Evolutionary conservation across 2,329 filamentous ascomycete genomes (phyloP).

Genomic region (Westerdykella aurantiaca): DNA sequence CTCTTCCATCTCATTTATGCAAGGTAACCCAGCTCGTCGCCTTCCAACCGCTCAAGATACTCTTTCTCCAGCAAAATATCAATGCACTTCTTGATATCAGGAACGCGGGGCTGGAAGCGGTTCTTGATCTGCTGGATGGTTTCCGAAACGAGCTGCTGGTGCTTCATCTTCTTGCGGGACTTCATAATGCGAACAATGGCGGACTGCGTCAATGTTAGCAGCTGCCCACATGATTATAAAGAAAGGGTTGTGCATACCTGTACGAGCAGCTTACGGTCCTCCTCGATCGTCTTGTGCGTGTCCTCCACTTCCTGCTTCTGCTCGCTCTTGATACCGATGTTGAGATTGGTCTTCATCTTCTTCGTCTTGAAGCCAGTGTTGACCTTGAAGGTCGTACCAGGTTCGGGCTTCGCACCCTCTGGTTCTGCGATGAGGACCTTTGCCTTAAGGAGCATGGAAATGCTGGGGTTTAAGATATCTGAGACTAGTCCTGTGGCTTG

Average conservation of each 20-base stretch:
- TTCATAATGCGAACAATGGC: constrained; percentile 99
- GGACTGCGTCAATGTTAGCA: constrained; percentile 57
- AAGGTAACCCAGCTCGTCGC: constrained; percentile 90
- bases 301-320: constrained; percentile 94
- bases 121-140: constrained; percentile 92
- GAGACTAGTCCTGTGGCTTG: constrained; percentile 71
- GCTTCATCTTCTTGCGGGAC: constrained; percentile 98
- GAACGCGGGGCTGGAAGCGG: constrained; percentile 86
- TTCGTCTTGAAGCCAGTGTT: constrained; percentile 98
- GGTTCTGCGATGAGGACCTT: constrained; percentile 74
- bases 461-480: constrained; percentile 80
- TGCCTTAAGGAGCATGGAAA: constrained; percentile 84
- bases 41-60: constrained; percentile 91
- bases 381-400: constrained; percentile 73
- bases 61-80: constrained; percentile 98
- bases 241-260: constrained; percentile 61
- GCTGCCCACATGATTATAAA: background rate
- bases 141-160: constrained; percentile 87
- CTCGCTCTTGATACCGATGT: constrained; percentile 90
- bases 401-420: constrained; percentile 67
- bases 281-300: constrained; percentile 98
- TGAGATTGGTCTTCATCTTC: constrained; percentile 95
- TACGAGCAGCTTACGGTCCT: constrained; percentile 91
- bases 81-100: constrained; percentile 99
- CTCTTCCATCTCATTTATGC: constrained; percentile 50